Conservation (phyloP, 371 early-diverging fungal genomes). For the Circinella minor region DNA sequence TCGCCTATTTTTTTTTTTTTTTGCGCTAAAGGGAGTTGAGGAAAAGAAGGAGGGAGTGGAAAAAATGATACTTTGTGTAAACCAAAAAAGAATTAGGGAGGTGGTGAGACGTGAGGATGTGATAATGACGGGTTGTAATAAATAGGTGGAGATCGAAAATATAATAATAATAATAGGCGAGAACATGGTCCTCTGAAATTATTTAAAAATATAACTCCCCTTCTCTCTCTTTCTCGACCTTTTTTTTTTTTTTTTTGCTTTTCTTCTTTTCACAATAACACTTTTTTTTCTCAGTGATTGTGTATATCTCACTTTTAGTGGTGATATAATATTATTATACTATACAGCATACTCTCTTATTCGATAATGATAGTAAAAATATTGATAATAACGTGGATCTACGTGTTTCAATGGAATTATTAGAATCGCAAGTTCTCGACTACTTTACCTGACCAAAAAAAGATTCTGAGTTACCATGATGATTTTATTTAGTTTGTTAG, state of each 20-base stretch:
- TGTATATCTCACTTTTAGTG: too few species aligned
- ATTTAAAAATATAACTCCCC: background rate
- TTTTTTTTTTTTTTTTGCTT: background rate
- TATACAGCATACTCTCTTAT: too few species aligned
- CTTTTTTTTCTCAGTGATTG: too few species aligned
- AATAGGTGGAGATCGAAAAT: background rate
- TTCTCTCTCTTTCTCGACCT: background rate
- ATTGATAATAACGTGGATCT: too few species aligned
- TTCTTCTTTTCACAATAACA: too few species aligned
- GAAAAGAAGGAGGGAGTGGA: constrained; percentile 12
- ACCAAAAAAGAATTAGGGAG: background rate
- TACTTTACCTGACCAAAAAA: background rate
- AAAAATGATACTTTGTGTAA: background rate
- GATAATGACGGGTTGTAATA: background rate
- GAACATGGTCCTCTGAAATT: background rate
- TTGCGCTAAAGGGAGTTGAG: background rate
- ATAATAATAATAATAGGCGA: background rate
- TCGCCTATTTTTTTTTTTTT: too few species aligned
- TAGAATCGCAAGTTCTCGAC: background rate
- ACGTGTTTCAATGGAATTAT: background rate
- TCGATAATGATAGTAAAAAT: too few species aligned
- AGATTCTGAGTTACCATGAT: background rate
- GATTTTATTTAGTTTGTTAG: too few species aligned
- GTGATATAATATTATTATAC: too few species aligned
- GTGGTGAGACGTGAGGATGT: background rate